Evolutionary conservation across 2,329 filamentous ascomycete genomes (phyloP).

Genomic region (Aspergillus aculeatinus): DNA sequence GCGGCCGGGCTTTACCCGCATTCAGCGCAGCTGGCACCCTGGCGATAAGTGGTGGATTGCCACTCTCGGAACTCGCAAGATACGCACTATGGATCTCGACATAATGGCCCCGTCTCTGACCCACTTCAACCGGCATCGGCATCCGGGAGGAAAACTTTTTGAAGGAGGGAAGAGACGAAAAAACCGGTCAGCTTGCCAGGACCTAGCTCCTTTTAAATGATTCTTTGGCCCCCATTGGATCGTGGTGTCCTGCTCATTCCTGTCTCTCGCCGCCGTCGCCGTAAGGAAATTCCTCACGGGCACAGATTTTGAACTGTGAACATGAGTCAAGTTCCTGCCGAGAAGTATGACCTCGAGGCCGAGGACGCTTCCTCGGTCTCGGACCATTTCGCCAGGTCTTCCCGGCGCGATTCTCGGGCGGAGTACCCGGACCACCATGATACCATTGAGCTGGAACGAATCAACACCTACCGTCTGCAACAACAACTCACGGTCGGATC

Average conservation of each 20-base stretch:
- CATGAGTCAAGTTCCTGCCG: background rate
- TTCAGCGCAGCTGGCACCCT: background rate
- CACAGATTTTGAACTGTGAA: background rate
- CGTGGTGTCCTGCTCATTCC: background rate
- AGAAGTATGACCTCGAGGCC: background rate
- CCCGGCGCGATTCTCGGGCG: background rate
- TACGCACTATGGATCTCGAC: background rate
- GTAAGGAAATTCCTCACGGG: background rate
- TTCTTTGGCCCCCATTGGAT: background rate
- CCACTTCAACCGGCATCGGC: background rate
- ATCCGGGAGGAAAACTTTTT: background rate
- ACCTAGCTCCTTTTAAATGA: background rate
- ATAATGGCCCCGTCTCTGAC: background rate
- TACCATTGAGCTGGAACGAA: conserved; percentile 17
- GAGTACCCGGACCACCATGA: background rate
- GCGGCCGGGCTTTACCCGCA: background rate
- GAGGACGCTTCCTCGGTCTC: background rate
- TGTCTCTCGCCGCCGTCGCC: background rate
- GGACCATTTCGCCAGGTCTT: background rate
- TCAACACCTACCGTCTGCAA: conserved; percentile 20
- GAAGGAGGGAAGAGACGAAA: background rate
- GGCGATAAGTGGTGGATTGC: background rate
- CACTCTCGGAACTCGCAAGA: background rate
- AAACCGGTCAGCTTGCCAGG: background rate
- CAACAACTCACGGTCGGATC: conserved; percentile 22